Percentiles rank a stretch among this genome's conserved stretches.
Conservation (phyloP, 2,329 filamentous ascomycete genomes). For the Aspergillus jensenii region DNA sequence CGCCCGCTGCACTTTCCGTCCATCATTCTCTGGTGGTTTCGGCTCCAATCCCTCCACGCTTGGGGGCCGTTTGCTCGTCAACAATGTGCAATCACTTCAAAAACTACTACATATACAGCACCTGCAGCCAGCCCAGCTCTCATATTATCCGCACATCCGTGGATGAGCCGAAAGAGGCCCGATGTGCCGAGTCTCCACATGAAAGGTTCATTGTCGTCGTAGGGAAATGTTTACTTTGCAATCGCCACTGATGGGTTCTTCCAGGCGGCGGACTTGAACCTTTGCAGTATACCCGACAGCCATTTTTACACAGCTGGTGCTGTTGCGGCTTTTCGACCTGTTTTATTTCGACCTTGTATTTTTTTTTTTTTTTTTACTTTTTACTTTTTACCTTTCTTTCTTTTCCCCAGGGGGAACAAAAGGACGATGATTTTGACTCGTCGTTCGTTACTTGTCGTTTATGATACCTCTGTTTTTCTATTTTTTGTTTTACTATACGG, state of each 20-base stretch:
- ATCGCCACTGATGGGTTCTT: constrained; percentile 19
- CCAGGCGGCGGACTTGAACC: not conserved
- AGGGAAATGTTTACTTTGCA: constrained; percentile 60
- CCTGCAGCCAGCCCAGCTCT: constrained; percentile 65
- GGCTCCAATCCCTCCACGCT: not conserved
- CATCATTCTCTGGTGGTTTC: not conserved
- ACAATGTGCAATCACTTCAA: constrained; percentile 65
- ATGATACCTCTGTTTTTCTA: not conserved
- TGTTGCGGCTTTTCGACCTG: not conserved
- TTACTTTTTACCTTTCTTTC: not conserved
- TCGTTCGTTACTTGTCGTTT: not conserved
- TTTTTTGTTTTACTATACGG: not conserved
- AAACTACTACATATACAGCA: constrained; percentile 75
- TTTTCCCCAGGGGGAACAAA: not conserved
- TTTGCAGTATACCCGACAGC: not conserved
- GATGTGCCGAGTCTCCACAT: constrained; percentile 66
- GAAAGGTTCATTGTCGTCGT: constrained; percentile 72
- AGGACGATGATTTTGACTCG: not conserved
- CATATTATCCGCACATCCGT: constrained; percentile 71
- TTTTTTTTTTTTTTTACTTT: not conserved
- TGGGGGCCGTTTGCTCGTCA: constrained; percentile 14
- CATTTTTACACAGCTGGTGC: not conserved
- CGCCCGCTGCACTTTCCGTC: not conserved
- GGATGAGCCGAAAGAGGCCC: constrained; percentile 61
- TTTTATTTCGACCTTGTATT: not conserved